These are phyloP conservation scores for Hortiboletus campestris DNA, from an alignment of 768 basidiomycete genomes.

Conservation along the genomic window DNA sequence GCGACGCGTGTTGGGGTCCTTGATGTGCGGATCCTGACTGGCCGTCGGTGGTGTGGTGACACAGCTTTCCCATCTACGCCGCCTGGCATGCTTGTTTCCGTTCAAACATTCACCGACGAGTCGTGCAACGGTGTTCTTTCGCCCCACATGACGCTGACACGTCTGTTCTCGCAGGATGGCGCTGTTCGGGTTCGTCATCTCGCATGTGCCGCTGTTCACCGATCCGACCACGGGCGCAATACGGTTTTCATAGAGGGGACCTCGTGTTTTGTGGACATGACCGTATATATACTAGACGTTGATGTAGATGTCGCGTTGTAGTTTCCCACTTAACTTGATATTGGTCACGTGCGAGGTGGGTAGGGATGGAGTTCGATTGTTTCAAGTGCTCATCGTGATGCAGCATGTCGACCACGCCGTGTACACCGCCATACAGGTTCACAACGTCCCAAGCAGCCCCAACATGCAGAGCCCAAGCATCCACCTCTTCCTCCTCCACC, in stretches of 20 bases:
- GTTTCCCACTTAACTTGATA: slow-evolving; percentile 1
- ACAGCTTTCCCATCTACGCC: slow-evolving; percentile 16
- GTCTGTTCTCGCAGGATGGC: slow-evolving; percentile 34
- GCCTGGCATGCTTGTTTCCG: slow-evolving; percentile 18
- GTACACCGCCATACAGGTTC: slow-evolving; percentile 20
- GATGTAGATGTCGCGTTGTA: background rate
- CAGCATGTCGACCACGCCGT: slow-evolving; percentile 33
- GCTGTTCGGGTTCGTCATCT: slow-evolving; percentile 30
- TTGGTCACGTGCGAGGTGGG: slow-evolving; percentile 29
- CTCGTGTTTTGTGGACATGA: slow-evolving; percentile 16
- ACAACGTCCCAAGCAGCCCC: background rate
- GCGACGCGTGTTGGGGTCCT: slow-evolving; percentile 12
- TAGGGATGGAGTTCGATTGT: slow-evolving; percentile 1
- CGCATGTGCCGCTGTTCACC: slow-evolving; percentile 33
- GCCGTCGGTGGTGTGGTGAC: slow-evolving; percentile 16
- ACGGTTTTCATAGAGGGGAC: slow-evolving; percentile 28
- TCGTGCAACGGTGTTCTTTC: background rate
- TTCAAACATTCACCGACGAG: slow-evolving; percentile 24
- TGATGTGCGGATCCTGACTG: slow-evolving; percentile 14
- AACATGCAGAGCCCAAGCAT: background rate
- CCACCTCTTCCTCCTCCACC: slow-evolving; percentile 12
- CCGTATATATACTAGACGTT: slow-evolving; percentile 16
- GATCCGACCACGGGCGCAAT: slow-evolving; percentile 33
- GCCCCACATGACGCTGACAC: slow-evolving; percentile 24
- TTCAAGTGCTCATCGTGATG: slow-evolving; percentile 8